Conservation (phyloP, 2,329 filamentous ascomycete species). For the Fusarium chuoi region DNA sequence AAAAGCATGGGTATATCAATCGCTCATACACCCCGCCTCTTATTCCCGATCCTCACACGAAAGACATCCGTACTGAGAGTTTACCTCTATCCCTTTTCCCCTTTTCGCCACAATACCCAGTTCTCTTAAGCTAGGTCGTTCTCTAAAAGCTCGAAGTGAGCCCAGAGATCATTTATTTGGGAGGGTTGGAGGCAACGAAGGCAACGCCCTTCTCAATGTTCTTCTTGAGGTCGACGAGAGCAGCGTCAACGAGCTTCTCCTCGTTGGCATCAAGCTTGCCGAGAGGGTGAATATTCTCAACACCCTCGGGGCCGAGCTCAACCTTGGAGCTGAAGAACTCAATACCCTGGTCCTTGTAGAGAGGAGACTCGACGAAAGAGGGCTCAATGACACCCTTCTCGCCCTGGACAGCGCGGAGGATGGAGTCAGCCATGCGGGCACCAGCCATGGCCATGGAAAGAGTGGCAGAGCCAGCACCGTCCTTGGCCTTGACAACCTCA, state of each 20-base stretch:
- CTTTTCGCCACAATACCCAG: slow-evolving; percentile 28
- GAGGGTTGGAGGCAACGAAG: slow-evolving; percentile 69
- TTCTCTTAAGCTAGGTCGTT: background rate
- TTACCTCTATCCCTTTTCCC: slow-evolving; percentile 18
- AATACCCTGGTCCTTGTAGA: slow-evolving; percentile 98
- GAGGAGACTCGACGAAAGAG: slow-evolving; percentile 94
- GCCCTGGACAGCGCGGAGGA: slow-evolving; percentile 92
- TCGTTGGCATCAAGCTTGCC: slow-evolving; percentile 87
- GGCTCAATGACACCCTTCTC: slow-evolving; percentile 96
- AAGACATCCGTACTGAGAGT: slow-evolving; percentile 28
- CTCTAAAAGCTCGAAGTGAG: slow-evolving; percentile 6
- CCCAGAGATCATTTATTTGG: slow-evolving; percentile 59
- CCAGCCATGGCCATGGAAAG: slow-evolving; percentile 99
- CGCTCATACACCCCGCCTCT: slow-evolving; percentile 30
- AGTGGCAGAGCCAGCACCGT: slow-evolving; percentile 94
- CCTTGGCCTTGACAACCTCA: slow-evolving; percentile 99
- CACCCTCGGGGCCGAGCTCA: slow-evolving; percentile 95
- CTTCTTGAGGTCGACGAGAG: slow-evolving; percentile 85
- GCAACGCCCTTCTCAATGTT: slow-evolving; percentile 92
- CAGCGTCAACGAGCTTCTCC: slow-evolving; percentile 88
- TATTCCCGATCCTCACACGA: slow-evolving; percentile 27
- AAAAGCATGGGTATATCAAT: slow-evolving; percentile 40
- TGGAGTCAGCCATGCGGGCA: slow-evolving; percentile 83
- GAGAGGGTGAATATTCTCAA: slow-evolving; percentile 90
- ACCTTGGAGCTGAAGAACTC: slow-evolving; percentile 97